phyloP scores from a whole-genome alignment of 805 yeast genomes.

The Yarrowia deformans region DNA sequence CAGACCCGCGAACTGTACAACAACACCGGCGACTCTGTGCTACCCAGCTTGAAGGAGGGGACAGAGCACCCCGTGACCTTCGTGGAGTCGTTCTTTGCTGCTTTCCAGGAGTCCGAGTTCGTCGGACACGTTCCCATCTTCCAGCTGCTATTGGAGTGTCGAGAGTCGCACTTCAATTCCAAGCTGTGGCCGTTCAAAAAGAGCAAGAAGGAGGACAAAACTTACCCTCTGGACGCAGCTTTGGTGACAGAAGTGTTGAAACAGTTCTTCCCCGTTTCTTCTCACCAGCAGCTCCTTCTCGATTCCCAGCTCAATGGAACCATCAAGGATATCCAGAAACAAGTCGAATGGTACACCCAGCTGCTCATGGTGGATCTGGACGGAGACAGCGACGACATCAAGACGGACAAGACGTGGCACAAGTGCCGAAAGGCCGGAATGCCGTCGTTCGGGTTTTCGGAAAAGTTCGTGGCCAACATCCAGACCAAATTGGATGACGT shows the following conservation, averaged over 20 bases:
- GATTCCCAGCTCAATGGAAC: conserved; percentile 15
- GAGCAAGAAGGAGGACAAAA: not conserved
- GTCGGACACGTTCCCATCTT: conserved; percentile 21
- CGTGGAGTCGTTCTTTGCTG: conserved; percentile 24
- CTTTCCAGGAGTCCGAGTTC: conserved; percentile 22
- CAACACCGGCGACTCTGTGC: conserved; percentile 24
- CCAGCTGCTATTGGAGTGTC: conserved; percentile 4
- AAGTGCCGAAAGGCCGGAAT: conserved; percentile 25
- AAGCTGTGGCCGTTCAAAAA: conserved; percentile 19
- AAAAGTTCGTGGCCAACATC: conserved; percentile 31
- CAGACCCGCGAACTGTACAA: conserved; percentile 21
- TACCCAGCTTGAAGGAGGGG: not conserved
- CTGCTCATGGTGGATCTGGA: conserved; percentile 34
- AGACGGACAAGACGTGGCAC: conserved; percentile 32
- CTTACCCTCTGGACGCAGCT: conserved; percentile 2
- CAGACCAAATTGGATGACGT: conserved; percentile 32
- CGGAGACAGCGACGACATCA: conserved; percentile 30
- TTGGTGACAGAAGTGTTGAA: conserved; percentile 6
- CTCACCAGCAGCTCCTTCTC: conserved; percentile 13
- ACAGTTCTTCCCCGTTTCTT: conserved; percentile 1
- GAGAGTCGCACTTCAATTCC: conserved; percentile 8
- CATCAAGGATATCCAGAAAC: conserved; percentile 27
- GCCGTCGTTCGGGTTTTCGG: conserved; percentile 29
- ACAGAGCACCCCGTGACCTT: conserved; percentile 11
- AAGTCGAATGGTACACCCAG: conserved; percentile 31